Conservation (phyloP, 148 eudicot species). For the Arbutus unedo region DNA sequence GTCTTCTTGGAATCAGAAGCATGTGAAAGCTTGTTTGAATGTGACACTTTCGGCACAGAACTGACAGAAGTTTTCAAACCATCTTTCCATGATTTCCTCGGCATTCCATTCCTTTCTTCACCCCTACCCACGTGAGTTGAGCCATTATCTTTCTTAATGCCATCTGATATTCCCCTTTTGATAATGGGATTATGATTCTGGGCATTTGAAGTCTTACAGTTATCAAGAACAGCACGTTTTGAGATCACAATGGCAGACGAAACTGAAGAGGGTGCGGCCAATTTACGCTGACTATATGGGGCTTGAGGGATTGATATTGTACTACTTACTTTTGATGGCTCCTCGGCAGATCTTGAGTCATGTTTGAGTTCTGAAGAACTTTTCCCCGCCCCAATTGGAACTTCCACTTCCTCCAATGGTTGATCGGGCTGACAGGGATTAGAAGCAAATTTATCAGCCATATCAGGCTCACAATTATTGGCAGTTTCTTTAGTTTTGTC, state of each 20-base stretch:
- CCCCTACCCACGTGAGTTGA: conserved; percentile 27
- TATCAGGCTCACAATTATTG: conserved; percentile 28
- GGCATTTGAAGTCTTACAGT: conserved; percentile 30
- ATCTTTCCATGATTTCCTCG: conserved; percentile 47
- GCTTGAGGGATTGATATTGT: conserved; percentile 27
- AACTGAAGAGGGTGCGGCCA: conserved; percentile 33
- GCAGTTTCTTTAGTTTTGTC: conserved; percentile 30
- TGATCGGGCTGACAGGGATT: conserved; percentile 21
- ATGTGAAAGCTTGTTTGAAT: conserved; percentile 38
- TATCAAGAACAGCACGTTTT: conserved; percentile 47
- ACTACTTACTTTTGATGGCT: conserved; percentile 33
- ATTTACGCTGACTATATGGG: conserved; percentile 45
- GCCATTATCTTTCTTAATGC: conserved; percentile 44
- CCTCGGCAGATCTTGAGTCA: conserved; percentile 32
- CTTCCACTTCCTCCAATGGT: conserved; percentile 32
- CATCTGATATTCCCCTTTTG: conserved; percentile 39
- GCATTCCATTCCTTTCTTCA: conserved; percentile 42
- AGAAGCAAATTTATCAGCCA: conserved; percentile 26
- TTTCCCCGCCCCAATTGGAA: conserved; percentile 27
- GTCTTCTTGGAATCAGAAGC: conserved; percentile 41
- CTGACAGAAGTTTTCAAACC: conserved; percentile 42
- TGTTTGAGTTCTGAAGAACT: conserved; percentile 36
- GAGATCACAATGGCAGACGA: conserved; percentile 34
- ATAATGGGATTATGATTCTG: conserved; percentile 29
- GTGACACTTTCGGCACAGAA: conserved; percentile 45